These are phyloP conservation scores for Fraxinus platypoda DNA, from an alignment of 305 asterid species.

Conservation along the genomic window DNA sequence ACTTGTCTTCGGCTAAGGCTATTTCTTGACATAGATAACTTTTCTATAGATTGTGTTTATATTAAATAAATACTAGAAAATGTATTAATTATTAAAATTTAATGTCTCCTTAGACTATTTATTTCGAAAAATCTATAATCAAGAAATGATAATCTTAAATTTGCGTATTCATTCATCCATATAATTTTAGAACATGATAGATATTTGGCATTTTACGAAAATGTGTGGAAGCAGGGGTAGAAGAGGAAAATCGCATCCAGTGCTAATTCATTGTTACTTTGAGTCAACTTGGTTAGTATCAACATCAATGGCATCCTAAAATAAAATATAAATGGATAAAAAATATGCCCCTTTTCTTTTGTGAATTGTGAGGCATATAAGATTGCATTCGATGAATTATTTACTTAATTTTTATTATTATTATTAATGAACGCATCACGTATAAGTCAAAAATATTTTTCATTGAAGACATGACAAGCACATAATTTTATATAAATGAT, in stretches of 20 bases:
- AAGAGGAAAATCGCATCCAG: background rate
- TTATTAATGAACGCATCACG: background rate
- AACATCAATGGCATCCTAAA: background rate
- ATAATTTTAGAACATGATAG: background rate
- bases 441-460: background rate
- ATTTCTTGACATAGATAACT: background rate
- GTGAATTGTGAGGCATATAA: background rate
- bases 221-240: background rate
- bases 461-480: background rate
- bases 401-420: background rate
- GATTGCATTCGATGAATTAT: background rate
- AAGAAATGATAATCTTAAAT: background rate
- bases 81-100: too few relatives aligned
- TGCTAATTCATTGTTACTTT: constrained; percentile 30
- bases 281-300: constrained; percentile 26
- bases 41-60: background rate
- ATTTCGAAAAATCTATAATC: background rate
- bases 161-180: background rate
- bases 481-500: background rate
- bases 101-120: background rate
- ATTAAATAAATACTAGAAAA: background rate
- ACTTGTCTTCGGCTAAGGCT: background rate
- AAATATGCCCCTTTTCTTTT: background rate
- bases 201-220: background rate
- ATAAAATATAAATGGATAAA: background rate